These are phyloP conservation scores for Dipodascus geniculatus DNA, from an alignment of 805 yeast genomes.

Conservation along the genomic window DNA sequence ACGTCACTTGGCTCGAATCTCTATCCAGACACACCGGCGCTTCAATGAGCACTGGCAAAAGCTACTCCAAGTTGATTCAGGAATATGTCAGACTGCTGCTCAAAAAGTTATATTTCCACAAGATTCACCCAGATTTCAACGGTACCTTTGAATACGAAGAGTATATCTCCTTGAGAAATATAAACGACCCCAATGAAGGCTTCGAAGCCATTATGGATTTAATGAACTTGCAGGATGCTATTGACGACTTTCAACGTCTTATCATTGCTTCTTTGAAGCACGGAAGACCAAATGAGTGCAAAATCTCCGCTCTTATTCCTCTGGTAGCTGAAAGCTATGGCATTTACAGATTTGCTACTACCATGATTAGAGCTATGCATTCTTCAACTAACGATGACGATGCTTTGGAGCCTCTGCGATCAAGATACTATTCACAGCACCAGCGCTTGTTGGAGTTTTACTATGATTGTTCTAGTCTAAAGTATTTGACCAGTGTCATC, in stretches of 20 bases:
- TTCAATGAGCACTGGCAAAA: conserved; percentile 10
- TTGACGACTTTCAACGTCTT: conserved; percentile 66
- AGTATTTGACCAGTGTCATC: conserved; percentile 67
- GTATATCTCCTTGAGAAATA: conserved; percentile 75
- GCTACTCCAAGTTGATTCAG: conserved; percentile 59
- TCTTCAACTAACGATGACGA: conserved; percentile 62
- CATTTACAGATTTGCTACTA: conserved; percentile 74
- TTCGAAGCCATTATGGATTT: conserved; percentile 79
- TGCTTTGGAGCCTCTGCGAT: conserved; percentile 62
- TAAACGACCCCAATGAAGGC: conserved; percentile 92
- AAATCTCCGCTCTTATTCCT: conserved; percentile 79
- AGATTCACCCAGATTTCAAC: conserved; percentile 76
- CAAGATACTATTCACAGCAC: conserved; percentile 61
- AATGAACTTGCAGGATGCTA: conserved; percentile 73
- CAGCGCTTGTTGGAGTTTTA: conserved; percentile 66
- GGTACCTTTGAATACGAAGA: conserved; percentile 96
- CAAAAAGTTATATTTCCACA: conserved; percentile 71
- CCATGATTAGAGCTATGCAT: conserved; percentile 85
- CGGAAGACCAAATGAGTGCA: conserved; percentile 54
- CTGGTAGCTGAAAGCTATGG: conserved; percentile 87
- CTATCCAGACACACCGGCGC: conserved; percentile 42
- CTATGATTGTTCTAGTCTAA: conserved; percentile 79
- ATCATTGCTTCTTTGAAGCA: conserved; percentile 61
- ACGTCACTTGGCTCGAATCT: conserved; percentile 66
- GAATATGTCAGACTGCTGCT: conserved; percentile 65